A percentile compares a stretch with the other conserved stretches of the same genome.
These are phyloP conservation scores for Abortiporus biennis DNA, from an alignment of 1,284 basidiomycete genomes.

Conservation along the genomic window DNA sequence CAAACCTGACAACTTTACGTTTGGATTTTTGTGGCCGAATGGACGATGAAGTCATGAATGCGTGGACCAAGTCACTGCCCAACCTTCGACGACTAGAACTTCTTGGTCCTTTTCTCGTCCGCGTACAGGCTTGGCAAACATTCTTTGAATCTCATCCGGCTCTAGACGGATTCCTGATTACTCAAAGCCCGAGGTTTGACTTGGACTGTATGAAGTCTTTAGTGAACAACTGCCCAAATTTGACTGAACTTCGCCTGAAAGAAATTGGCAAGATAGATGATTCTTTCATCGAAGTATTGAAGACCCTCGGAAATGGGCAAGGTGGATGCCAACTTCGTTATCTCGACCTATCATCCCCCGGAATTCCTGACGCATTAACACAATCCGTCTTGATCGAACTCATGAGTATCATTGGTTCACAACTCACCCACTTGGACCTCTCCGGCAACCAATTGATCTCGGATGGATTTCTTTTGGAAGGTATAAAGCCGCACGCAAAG, in stretches of 20 bases:
- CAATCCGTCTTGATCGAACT: constrained; percentile 45
- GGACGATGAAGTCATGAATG: constrained; percentile 58
- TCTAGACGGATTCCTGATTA: constrained; percentile 74
- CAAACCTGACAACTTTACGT: constrained; percentile 69
- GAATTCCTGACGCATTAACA: constrained; percentile 26
- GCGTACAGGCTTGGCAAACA: constrained; percentile 65
- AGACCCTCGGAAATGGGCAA: constrained; percentile 36
- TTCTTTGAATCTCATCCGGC: constrained; percentile 65
- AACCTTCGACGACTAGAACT: constrained; percentile 73
- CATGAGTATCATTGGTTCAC: constrained; percentile 34
- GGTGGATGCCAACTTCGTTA: constrained; percentile 39
- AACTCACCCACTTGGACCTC: constrained; percentile 51
- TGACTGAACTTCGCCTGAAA: constrained; percentile 71
- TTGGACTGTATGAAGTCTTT: constrained; percentile 63
- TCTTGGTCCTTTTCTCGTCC: constrained; percentile 86
- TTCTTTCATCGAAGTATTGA: constrained; percentile 52
- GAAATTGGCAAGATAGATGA: constrained; percentile 76
- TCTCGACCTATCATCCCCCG: constrained; percentile 45
- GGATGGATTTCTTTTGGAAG: constrained; percentile 53
- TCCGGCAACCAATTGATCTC: constrained; percentile 56
- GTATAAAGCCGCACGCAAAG: constrained; percentile 50
- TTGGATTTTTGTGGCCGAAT: constrained; percentile 89
- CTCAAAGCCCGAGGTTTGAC: constrained; percentile 87
- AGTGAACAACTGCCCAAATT: constrained; percentile 50
- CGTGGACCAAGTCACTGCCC: constrained; percentile 63